Evolutionary conservation across 75 land plant genomes (phyloP).

Genomic region (Azolla pinnata): DNA sequence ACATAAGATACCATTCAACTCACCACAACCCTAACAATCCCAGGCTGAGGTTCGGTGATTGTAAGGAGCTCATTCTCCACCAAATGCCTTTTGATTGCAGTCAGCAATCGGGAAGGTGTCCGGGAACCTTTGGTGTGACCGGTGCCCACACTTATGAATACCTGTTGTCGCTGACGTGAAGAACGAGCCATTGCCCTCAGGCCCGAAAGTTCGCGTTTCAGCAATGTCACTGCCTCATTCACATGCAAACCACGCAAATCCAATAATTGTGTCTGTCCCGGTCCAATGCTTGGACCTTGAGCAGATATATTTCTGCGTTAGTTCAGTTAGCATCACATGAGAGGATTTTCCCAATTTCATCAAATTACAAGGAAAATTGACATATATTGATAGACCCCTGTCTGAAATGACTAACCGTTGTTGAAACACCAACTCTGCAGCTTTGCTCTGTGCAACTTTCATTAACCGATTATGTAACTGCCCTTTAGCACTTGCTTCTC

Average conservation of each 20-base stretch:
- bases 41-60: constrained; percentile 32
- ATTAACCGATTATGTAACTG: constrained; percentile 34
- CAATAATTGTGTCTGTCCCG: constrained; percentile 20
- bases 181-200: constrained; percentile 18
- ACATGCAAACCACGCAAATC: constrained; percentile 37
- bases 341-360: background rate
- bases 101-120: constrained; percentile 25
- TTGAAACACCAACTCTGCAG: constrained; percentile 19
- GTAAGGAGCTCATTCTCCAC: constrained; percentile 32
- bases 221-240: constrained; percentile 25
- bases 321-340: background rate
- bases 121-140: constrained; percentile 38
- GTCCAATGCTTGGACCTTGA: constrained; percentile 8
- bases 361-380: background rate
- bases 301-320: constrained; percentile 22
- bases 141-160: constrained; percentile 32
- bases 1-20: no score
- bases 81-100: constrained; percentile 24
- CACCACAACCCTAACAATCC: constrained; percentile 28
- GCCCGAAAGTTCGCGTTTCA: constrained; percentile 27
- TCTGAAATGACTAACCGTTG: constrained; percentile 16
- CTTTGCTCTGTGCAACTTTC: constrained; percentile 33
- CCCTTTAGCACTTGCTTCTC: constrained; percentile 30
- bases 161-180: constrained; percentile 24
- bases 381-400: background rate